These are phyloP conservation scores for Musa beccarii DNA, from an alignment of 176 grass and related monocot genomes.

Conservation along the genomic window DNA sequence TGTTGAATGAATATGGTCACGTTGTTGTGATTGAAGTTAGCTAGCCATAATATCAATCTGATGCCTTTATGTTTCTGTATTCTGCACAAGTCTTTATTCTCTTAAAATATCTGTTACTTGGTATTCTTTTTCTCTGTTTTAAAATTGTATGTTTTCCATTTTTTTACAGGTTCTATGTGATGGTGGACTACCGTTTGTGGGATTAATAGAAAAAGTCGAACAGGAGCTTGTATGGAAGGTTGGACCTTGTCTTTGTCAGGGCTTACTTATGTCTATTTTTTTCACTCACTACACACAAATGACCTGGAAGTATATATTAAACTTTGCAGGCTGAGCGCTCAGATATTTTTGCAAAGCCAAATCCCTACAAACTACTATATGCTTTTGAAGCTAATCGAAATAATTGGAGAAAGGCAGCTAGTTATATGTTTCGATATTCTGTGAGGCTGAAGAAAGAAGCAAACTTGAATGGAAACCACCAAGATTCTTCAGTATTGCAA, in stretches of 20 bases:
- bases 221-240: slow-evolving; percentile 96
- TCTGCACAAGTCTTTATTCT: background rate
- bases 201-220: slow-evolving; percentile 84
- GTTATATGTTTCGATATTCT: slow-evolving; percentile 82
- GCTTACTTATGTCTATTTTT: background rate
- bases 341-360: slow-evolving; percentile 66
- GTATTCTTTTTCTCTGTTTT: background rate
- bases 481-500: slow-evolving; percentile 48
- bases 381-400: slow-evolving; percentile 85
- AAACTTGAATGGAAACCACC: slow-evolving; percentile 30
- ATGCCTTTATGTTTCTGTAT: background rate
- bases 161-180: slow-evolving; percentile 67
- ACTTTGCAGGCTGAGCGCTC: slow-evolving; percentile 72
- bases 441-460: slow-evolving; percentile 77
- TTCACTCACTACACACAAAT: background rate
- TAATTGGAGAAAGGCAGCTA: slow-evolving; percentile 94
- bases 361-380: slow-evolving; percentile 90
- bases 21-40: too few species aligned
- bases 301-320: background rate
- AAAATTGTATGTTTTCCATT: background rate
- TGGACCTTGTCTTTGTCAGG: background rate
- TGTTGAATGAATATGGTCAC: too few species aligned
- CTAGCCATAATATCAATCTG: too few species aligned
- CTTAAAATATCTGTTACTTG: background rate
- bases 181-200: slow-evolving; percentile 82